phyloP scores from a whole-genome alignment of 305 asterid species.

The Rubia tinctorum region DNA sequence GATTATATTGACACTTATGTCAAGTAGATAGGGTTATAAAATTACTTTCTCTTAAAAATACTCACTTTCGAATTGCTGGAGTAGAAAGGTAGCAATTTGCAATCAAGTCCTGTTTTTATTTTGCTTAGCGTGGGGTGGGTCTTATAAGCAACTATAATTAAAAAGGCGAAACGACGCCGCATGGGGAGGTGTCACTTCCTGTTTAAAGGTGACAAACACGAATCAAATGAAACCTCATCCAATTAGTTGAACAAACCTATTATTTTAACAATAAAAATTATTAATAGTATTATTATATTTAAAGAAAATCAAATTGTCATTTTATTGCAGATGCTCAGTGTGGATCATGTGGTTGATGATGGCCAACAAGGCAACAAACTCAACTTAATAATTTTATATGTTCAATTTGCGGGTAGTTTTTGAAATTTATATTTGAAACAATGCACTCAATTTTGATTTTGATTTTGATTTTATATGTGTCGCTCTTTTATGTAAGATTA shows the following conservation, averaged over 20 bases:
- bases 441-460: slow-evolving; percentile 7
- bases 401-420: slow-evolving; percentile 1
- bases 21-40: too few species aligned
- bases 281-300: neutral
- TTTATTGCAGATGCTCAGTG: slow-evolving; percentile 6
- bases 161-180: neutral
- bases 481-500: too few species aligned
- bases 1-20: too few species aligned
- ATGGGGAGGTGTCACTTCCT: slow-evolving; percentile 7
- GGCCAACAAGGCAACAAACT: slow-evolving; percentile 25
- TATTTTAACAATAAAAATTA: too few species aligned
- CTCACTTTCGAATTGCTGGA: neutral
- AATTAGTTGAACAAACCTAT: too few species aligned
- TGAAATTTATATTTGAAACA: slow-evolving; percentile 30
- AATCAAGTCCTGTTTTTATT: too few species aligned
- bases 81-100: neutral
- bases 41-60: too few species aligned
- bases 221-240: neutral
- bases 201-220: slow-evolving; percentile 4
- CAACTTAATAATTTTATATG: slow-evolving; percentile 14
- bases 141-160: neutral
- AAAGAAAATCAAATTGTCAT: neutral
- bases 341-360: slow-evolving; percentile 33
- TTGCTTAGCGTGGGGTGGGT: too few species aligned
- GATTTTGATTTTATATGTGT: neutral